A percentile compares a stretch with the other conserved stretches of the same genome.
Evolutionary conservation across 768 basidiomycete species (phyloP).

Genomic region (Asterophora parasitica): DNA sequence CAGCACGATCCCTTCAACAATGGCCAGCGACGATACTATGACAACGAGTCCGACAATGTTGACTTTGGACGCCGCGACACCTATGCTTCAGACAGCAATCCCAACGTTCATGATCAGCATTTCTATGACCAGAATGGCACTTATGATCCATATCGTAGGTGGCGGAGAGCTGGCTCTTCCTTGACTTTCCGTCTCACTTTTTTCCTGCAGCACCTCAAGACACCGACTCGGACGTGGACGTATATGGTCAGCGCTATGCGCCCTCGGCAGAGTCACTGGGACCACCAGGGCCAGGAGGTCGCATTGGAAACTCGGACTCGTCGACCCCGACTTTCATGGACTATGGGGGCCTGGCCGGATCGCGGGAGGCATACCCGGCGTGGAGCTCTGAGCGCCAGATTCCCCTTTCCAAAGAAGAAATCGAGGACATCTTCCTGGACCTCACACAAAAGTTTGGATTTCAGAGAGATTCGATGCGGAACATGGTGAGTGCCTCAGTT

Average conservation of each 20-base stretch:
- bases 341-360: slow-evolving; percentile 47
- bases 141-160: slow-evolving; percentile 63
- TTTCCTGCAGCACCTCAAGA: slow-evolving; percentile 60
- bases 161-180: background rate
- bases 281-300: slow-evolving; percentile 35
- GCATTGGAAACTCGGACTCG: slow-evolving; percentile 59
- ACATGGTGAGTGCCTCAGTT: slow-evolving; percentile 59
- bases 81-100: slow-evolving; percentile 64
- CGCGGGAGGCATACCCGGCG: slow-evolving; percentile 86
- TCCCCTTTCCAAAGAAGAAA: slow-evolving; percentile 98
- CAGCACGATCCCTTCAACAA: slow-evolving; percentile 63
- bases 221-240: slow-evolving; percentile 78
- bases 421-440: slow-evolving; percentile 97
- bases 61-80: slow-evolving; percentile 66
- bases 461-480: slow-evolving; percentile 91
- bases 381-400: slow-evolving; percentile 92
- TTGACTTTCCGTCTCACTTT: slow-evolving; percentile 10
- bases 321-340: slow-evolving; percentile 74
- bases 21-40: slow-evolving; percentile 53
- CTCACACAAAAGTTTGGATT: slow-evolving; percentile 99
- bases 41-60: slow-evolving; percentile 69
- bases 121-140: slow-evolving; percentile 63
- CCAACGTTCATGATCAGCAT: slow-evolving; percentile 51
- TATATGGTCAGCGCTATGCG: slow-evolving; percentile 64
- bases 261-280: slow-evolving; percentile 77